Base-by-base conservation (phyloP, 495 filamentous ascomycete genomes). In the Tuber magnatum region DNA sequence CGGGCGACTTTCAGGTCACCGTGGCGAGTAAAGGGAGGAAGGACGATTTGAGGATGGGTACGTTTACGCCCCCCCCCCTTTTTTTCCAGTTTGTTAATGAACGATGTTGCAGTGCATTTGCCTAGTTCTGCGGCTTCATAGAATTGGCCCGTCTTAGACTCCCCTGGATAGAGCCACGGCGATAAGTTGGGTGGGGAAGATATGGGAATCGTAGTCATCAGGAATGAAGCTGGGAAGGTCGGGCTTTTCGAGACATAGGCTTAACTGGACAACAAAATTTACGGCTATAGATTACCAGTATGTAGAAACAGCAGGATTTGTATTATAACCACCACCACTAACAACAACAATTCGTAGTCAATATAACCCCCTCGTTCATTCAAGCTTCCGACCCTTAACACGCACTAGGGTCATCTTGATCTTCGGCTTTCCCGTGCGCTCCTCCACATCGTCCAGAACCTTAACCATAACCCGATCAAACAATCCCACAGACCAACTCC, bases 361-460 rank as follows among this genome's bases (percentile, higher is more conserved):
- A n/a, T 20, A 56, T 5, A 56, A 5, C 7, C 22, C 7, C 48
- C n/a, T n/a, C 8, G 10, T 12, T 56, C 24, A n/a, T 18, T 20
- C 46, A 6, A 56, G 22, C 48, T 56, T n/a, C 24, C 6, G 48
- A 56, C 71, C 71, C 40, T 73, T 56, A 18, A 77, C 76, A 41
- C 80, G 84, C 44, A 92, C 82, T 81, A 94, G 83, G 82, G 88
- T 88, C 85, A 94, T 86, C 86, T 89, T 92, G 22, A 93, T 88
- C 80, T 92, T 93, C 80, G 96, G 89, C 89, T 99, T 98, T 71
- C 96, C 96, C n/a, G 93, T 97, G 43, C 88, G 88, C 85, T 94
- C 92, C 82, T 98, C 95, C 87, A 92, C 92, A 79, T 94, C 90
- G 82, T 97, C 96, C 80, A 89, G 93, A 77, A 99, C 92, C 79